phyloP scores from a whole-genome alignment of 225 moss, liverwort and hornwort species.

The Rhytidiadelphus loreus region DNA sequence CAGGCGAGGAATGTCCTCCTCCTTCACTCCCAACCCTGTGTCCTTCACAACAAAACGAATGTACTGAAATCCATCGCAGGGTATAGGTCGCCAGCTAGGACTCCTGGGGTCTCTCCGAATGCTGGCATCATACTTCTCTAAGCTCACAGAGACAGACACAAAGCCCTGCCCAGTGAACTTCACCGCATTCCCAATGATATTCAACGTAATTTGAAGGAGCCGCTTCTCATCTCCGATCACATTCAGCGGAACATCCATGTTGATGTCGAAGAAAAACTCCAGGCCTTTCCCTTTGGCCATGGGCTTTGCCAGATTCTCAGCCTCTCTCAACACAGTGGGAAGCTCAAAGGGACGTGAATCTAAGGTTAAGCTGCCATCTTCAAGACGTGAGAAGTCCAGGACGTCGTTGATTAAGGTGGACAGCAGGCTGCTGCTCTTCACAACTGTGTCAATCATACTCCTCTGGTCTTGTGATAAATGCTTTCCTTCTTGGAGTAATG shows the following conservation, averaged over 20 bases:
- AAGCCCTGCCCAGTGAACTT: conserved; percentile 44
- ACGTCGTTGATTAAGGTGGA: conserved; percentile 91
- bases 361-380: conserved; percentile 67
- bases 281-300: conserved; percentile 59
- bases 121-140: conserved; percentile 27
- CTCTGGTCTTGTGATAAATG: conserved; percentile 52
- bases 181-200: conserved; percentile 48
- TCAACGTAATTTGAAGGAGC: conserved; percentile 42
- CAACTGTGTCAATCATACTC: conserved; percentile 85
- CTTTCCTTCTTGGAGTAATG: conserved; percentile 73
- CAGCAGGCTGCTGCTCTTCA: conserved; percentile 89
- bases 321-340: conserved; percentile 20
- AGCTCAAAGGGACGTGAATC: conserved; percentile 67
- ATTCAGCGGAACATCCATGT: conserved; percentile 27
- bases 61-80: conserved; percentile 28
- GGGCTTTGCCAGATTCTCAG: conserved; percentile 72
- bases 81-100: conserved; percentile 31
- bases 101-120: conserved; percentile 19
- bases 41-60: conserved; percentile 54
- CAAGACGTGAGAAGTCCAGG: conserved; percentile 78
- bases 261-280: conserved; percentile 34
- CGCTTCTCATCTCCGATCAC: conserved; percentile 55
- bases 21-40: conserved; percentile 49
- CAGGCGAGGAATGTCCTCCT: conserved; percentile 37
- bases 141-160: conserved; percentile 30